A percentile compares a stretch with the other conserved stretches of the same genome.
phyloP scores from a whole-genome alignment of 2,329 filamentous ascomycete genomes.

The Cercospora berteroae region DNA sequence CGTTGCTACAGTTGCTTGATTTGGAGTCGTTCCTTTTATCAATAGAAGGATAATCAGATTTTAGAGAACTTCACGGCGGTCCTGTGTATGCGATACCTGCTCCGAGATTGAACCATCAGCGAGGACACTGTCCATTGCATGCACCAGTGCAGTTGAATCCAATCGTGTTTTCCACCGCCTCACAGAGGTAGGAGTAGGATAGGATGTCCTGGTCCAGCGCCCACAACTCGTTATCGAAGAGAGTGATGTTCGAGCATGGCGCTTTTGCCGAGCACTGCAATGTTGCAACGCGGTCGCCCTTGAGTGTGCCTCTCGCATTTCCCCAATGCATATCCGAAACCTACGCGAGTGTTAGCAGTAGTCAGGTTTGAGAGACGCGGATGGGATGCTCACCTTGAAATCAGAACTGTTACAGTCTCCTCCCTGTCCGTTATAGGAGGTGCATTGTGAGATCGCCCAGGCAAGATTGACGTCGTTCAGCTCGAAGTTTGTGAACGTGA shows the following conservation, averaged over 20 bases:
- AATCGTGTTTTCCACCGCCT: constrained; percentile 24
- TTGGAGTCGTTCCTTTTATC: background rate
- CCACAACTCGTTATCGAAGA: constrained; percentile 23
- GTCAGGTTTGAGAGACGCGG: background rate
- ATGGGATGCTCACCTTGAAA: constrained; percentile 34
- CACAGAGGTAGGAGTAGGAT: constrained; percentile 29
- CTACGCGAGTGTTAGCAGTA: constrained; percentile 22
- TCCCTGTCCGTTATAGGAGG: constrained; percentile 21
- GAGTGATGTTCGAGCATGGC: constrained; percentile 32
- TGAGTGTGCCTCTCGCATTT: constrained; percentile 35
- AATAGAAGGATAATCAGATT: background rate
- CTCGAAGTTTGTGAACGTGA: constrained; percentile 39
- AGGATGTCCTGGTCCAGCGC: constrained; percentile 23
- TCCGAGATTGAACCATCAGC: constrained; percentile 48
- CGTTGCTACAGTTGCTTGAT: constrained; percentile 1
- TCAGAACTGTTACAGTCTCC: constrained; percentile 34
- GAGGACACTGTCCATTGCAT: constrained; percentile 22
- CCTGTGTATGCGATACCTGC: constrained; percentile 27
- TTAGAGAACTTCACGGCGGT: background rate
- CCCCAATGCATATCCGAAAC: constrained; percentile 38
- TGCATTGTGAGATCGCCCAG: constrained; percentile 36
- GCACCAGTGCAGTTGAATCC: constrained; percentile 31
- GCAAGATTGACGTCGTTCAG: constrained; percentile 28
- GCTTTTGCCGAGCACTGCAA: constrained; percentile 32
- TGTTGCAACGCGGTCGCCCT: constrained; percentile 27